Evolutionary conservation across 1,139 yeast genomes (phyloP), one percentile per base, ranked within the genome.

Genomic region (Geotrichum klebahnii): DNA sequence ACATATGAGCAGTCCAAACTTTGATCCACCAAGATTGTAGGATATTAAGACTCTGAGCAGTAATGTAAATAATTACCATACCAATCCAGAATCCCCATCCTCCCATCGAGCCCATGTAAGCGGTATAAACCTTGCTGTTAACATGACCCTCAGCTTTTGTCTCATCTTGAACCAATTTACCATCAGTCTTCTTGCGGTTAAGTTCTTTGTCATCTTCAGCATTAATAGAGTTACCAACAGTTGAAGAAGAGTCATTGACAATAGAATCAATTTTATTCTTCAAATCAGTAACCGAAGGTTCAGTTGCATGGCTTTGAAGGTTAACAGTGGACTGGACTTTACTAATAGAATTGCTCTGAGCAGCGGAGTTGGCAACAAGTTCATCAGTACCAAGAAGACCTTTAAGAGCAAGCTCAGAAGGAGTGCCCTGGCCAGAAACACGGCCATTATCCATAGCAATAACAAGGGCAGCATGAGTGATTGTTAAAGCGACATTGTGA

Each of bases 401-500:
- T 51, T 85, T 84, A 48, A 75, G 75, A 37, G 80, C 70, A 44
- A 80, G 75, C 57, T 79, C 82, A 16, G 87, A 85, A 72, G 97
- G 92, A n/a, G 81, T 65, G 49, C 97, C 97, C 67, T 85, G 92
- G 23, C 78, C 78, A 56, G 76, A 75, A 32, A 90, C 76, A 61
- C 83, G 78, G 62, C 97, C 98, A 63, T 90, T 86, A 39, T 86
- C 88, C 82, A 92, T 74, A 20, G 84, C 76, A 46, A 90, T 79
- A 51, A 90, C 83, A 74, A 80, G 77, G 23, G 80, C 83, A 17
- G 97, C 97, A 57, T 81, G 79, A 59, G 80, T 82, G 48, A 89
- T 77, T 16, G 97, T 86, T 60, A 92, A 75, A 1, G 97, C 89
- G 58, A 89, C 90, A 65, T 92, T 92, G 70, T 92, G 98, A 3